A percentile compares a stretch with the other conserved stretches of the same genome.
Evolutionary conservation across 1,284 basidiomycete species (phyloP).

Genomic region (Sparassis latifolia): DNA sequence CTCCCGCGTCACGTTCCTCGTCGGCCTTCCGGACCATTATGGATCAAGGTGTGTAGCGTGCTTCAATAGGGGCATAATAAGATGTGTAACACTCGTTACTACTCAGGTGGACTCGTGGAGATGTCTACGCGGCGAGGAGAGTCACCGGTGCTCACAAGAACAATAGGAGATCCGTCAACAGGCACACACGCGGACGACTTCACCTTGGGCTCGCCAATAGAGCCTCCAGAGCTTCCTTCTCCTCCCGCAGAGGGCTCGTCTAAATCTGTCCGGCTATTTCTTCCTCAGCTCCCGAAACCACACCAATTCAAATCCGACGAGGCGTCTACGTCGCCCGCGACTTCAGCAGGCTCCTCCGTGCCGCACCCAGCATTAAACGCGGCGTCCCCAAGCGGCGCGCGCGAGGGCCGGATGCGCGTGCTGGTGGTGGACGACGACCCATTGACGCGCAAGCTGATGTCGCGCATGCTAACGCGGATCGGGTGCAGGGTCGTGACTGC

Average conservation of each 20-base stretch:
- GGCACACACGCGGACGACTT: conserved; percentile 26
- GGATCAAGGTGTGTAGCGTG: conserved; percentile 49
- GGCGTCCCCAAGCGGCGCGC: conserved; percentile 12
- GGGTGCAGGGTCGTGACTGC: conserved; percentile 76
- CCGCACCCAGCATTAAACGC: too few relatives aligned
- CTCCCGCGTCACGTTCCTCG: conserved; percentile 23
- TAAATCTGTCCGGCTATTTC: conserved; percentile 13
- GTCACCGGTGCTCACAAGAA: conserved; percentile 38
- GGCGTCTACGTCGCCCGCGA: conserved; percentile 13
- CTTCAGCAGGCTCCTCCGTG: conserved; percentile 6
- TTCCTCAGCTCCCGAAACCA: conserved; percentile 18
- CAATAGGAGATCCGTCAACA: conserved; percentile 41
- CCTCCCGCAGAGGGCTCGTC: conserved; percentile 9
- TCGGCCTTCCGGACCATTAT: conserved; percentile 59
- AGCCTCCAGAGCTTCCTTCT: conserved; percentile 4
- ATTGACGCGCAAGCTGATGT: conserved; percentile 80
- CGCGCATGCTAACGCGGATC: conserved; percentile 69
- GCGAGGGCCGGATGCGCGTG: conserved; percentile 45
- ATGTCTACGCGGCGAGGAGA: conserved; percentile 41
- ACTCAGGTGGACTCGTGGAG: conserved; percentile 56
- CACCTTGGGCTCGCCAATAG: conserved; percentile 3
- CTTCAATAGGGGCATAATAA: too few relatives aligned
- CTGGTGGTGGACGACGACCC: conserved; percentile 77
- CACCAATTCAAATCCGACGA: conserved; percentile 16
- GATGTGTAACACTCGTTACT: conserved; percentile 4